Base-by-base conservation (phyloP, 2,329 filamentous ascomycete genomes). In the Fusarium humuli region DNA sequence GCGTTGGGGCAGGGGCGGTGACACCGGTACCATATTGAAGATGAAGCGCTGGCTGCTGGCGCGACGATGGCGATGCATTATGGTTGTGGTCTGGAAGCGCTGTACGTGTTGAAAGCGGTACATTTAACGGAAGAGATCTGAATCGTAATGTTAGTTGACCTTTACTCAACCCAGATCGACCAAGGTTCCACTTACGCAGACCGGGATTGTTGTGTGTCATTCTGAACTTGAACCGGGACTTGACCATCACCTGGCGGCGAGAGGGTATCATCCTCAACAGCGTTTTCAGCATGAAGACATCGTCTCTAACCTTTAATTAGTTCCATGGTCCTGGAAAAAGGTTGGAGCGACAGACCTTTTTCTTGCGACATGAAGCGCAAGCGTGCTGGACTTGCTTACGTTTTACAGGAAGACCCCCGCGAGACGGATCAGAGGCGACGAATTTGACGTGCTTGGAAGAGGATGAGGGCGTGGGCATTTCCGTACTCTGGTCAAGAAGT, bases 381-480 rank as follows among this genome's bases (percentile, higher is more conserved):
- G 88, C 88, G 30, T 88, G 86, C 61, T 84, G 83, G 23, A 88
- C 86, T 73, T 90, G 88, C 69, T 87, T 87, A 53, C 87, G 80
- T 79, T 90, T 90, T 57, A 87, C 80, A 7, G 87, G 87, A 61
- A 88, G 77, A 20, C 86, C 87, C 48, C 80, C 80, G 18, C 80
- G 76, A 25, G 80, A 80, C 8, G 81, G 80, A 76, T 89, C 85
- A 14, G 86, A 85, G 56, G 83, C 85, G 61, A 90, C 84, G 75
- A 89, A 90, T 73, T 84, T 87, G 77, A 89, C 86, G 58, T 78
- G 73, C 52, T 74, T 75, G 37, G 70, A 70, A 11, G 63, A 64
- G 18, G 64, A 30, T 42, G 70, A 70, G 14, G 59, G 63, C 18
- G 61, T 45, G 41, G 71, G 61, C 73, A 74, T 75, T 55, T 52